Percentiles rank a stretch among this genome's conserved stretches.
Conservation (phyloP, 257 asterid species). For the Solanum pennellii region DNA sequence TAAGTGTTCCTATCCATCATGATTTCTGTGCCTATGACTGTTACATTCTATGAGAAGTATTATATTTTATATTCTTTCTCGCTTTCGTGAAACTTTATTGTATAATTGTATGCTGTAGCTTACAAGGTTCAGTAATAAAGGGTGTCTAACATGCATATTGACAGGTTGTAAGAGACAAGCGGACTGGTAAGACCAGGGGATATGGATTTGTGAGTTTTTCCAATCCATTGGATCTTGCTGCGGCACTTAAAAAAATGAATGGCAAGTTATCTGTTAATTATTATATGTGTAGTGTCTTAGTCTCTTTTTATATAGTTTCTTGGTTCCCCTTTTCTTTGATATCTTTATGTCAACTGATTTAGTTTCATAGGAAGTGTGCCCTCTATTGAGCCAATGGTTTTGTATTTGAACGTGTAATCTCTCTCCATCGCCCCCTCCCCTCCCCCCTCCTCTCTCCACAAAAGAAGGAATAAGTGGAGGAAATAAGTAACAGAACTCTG, state of each 20-base stretch:
- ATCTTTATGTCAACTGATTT: not conserved
- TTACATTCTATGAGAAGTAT: not conserved
- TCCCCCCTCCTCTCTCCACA: not conserved
- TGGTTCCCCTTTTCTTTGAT: not conserved
- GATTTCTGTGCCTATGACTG: not conserved
- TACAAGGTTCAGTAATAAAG: not conserved
- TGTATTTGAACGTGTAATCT: not conserved
- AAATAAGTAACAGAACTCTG: not conserved
- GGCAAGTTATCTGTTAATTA: slow-evolving; percentile 24
- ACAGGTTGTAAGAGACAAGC: slow-evolving; percentile 90
- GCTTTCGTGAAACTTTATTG: not conserved
- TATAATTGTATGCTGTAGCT: not conserved
- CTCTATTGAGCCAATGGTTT: not conserved
- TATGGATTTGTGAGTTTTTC: slow-evolving; percentile 92
- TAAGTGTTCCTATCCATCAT: not conserved
- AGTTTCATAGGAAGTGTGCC: not conserved
- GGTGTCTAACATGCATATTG: not conserved
- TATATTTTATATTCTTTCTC: not conserved
- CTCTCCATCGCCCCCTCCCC: not conserved
- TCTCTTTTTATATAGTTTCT: not conserved
- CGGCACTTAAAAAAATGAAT: slow-evolving; percentile 81
- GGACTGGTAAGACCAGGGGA: slow-evolving; percentile 95
- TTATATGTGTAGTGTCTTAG: not conserved
- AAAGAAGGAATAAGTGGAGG: not conserved
- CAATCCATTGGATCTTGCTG: slow-evolving; percentile 78